Base-by-base conservation (phyloP, 345 rosid species). In the Gossypioides kirkii region DNA sequence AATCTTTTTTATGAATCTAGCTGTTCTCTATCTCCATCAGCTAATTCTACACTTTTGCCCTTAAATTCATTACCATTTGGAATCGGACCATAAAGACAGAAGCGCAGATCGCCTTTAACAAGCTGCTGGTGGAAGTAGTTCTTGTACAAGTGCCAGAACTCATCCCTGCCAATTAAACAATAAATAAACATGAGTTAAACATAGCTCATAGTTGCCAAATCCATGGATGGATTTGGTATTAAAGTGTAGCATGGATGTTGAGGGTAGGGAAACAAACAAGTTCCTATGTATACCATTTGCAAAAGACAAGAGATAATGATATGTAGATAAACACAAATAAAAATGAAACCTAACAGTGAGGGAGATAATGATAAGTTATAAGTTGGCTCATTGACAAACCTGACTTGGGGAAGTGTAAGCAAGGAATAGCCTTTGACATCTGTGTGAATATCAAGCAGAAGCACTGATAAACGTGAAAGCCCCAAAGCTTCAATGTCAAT, bases 131-230 rank as follows among this genome's bases (percentile, higher is more conserved):
- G 93, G 64, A 91, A 86, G 84, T 84, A 89, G 61, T 66, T 89
- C 81, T 82, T 89, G 59, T 91, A 91, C 86, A 94, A 72, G 67
- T 94, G 93, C 98, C 96, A 94, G 74, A 91, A 90, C 65, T 91
- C 94, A 41, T 90, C 93, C 78, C 97, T 94, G 91, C 77, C 82
- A 76, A 73, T 59, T 23, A 10, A 11, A 50, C 53, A 55, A 18
- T 20, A 49, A 64, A 25, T 11, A 25, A 10, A 23, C 16, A 45
- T 58, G 3, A 61, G 55, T 14, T 12, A 32, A 59, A 11, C 18
- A 56, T 28, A 20, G 63, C 16, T 53, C 73, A 55, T 56, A 61
- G 38, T 72, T 13, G 5, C 6, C 62, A 70, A 70, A 47, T 36
- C 18, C n/a, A 65, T 41, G 53, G 8, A 36, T 17, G 53, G 56